Base-by-base conservation (phyloP, 106 monocot species). In the Chionographis japonica region DNA sequence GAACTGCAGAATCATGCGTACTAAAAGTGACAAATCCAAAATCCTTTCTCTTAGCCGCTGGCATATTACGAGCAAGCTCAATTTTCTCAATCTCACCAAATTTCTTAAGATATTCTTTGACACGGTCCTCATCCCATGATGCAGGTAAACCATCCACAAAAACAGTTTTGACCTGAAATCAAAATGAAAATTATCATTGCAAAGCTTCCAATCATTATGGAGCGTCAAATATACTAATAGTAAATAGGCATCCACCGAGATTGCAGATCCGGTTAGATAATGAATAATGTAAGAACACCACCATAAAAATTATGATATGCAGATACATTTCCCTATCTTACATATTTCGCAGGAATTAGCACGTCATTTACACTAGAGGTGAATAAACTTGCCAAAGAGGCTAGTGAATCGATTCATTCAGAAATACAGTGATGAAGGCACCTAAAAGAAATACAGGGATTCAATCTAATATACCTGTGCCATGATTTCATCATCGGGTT, bases 1-100 rank as follows among this genome's bases (percentile, higher is more conserved):
- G 69, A 17, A 90, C 74, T 63, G 98, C 98, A 85, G 77, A 77
- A 52, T 90, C 90, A 81, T 99, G 93, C 1, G 77, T 75, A 42
- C 85, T 93, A 86, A 99, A 99, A 62, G 87, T 90, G 59, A 99
- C 83, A 90, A 93, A 93, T 12, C 93, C 98, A 87, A 99, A 99
- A 68, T 99, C 90, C 65, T 79, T 85, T 72, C 98, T 93, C 66
- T 90, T 99, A 0, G 98, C 93, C 65, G 87, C 70, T 50, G 89
- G 89, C 98, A 98, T 98, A 67, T 98, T 89, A 5, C 92, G 82
- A 58, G 98, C 98, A 73, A 99, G 93, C 55, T 99, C 88, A 66
- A 99, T 70, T 58, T 90, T 93, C 61, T 93, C 93, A 74, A 99
- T 80, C 50, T 52, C 73, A 11, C 98, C 98, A 85, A 73, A 99